These are phyloP conservation scores for Umbelopsis ramanniana DNA, from an alignment of 192 early-diverging fungal genomes.

Conservation along the genomic window DNA sequence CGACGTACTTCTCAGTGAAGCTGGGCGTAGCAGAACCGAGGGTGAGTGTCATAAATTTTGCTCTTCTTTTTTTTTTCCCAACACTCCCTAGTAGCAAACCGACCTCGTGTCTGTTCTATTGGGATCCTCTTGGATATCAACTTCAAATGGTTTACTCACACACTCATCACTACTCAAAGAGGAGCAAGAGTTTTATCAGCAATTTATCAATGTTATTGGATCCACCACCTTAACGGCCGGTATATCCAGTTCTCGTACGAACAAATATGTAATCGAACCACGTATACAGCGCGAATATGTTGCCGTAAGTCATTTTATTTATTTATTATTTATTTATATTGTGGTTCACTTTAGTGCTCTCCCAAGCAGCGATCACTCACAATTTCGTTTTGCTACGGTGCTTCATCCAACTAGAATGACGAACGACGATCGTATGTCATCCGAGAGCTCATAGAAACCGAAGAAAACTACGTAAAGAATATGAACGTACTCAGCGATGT, in stretches of 20 bases:
- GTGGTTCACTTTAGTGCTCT: too few relatives aligned
- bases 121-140: neutral
- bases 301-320: neutral
- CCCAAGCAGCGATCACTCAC: too few relatives aligned
- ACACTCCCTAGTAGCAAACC: neutral
- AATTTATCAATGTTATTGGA: constrained; percentile 28
- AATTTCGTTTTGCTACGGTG: neutral
- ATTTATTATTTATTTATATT: too few relatives aligned
- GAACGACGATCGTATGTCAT: constrained; percentile 57
- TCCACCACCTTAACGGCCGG: constrained; percentile 12
- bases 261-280: constrained; percentile 19
- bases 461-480: constrained; percentile 63
- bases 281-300: constrained; percentile 10
- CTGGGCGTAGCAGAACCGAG: constrained; percentile 16
- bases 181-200: constrained; percentile 24
- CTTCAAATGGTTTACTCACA: neutral
- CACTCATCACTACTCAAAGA: constrained; percentile 4
- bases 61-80: neutral
- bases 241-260: constrained; percentile 10
- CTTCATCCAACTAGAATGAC: constrained; percentile 27
- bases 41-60: constrained; percentile 1
- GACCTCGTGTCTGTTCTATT: constrained; percentile 9
- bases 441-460: constrained; percentile 64
- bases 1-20: constrained; percentile 19
- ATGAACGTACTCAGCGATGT: constrained; percentile 14